phyloP scores from a whole-genome alignment of 306 rosid genomes.

The Fragaria nilgerrensis region DNA sequence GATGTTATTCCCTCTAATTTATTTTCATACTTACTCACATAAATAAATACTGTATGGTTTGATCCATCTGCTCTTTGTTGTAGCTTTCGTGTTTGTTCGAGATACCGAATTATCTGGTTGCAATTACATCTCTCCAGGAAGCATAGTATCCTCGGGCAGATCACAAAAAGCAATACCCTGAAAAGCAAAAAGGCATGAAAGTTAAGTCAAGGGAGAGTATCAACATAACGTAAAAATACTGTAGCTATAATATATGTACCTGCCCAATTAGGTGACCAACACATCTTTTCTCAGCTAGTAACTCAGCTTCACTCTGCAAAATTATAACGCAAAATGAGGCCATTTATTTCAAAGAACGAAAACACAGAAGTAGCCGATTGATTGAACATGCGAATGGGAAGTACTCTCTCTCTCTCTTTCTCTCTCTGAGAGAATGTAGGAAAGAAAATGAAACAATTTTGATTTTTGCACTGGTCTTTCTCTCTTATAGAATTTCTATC shows the following conservation, averaged over 20 bases:
- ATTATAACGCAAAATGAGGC: background rate
- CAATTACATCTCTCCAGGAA: slow-evolving; percentile 88
- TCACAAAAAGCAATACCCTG: slow-evolving; percentile 93
- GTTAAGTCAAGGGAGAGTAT: slow-evolving; percentile 16
- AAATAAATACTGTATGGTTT: background rate
- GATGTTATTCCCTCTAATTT: background rate
- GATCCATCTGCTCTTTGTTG: slow-evolving; percentile 10
- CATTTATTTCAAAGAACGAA: background rate
- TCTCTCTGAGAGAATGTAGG: background rate
- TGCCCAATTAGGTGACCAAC: slow-evolving; percentile 95
- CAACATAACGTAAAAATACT: background rate
- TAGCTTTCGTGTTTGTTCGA: background rate
- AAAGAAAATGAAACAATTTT: background rate
- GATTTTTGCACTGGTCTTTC: background rate
- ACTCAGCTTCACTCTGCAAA: slow-evolving; percentile 88
- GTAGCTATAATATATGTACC: slow-evolving; percentile 42
- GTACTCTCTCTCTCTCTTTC: background rate
- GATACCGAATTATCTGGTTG: background rate
- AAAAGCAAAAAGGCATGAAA: background rate
- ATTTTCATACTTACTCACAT: slow-evolving; percentile 17
- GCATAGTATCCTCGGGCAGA: slow-evolving; percentile 96
- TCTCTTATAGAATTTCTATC: background rate
- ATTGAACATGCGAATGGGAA: background rate
- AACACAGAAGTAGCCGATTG: background rate
- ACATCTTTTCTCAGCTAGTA: slow-evolving; percentile 92